Conservation (phyloP, 148 eudicot species). For the Limonium bicolor region DNA sequence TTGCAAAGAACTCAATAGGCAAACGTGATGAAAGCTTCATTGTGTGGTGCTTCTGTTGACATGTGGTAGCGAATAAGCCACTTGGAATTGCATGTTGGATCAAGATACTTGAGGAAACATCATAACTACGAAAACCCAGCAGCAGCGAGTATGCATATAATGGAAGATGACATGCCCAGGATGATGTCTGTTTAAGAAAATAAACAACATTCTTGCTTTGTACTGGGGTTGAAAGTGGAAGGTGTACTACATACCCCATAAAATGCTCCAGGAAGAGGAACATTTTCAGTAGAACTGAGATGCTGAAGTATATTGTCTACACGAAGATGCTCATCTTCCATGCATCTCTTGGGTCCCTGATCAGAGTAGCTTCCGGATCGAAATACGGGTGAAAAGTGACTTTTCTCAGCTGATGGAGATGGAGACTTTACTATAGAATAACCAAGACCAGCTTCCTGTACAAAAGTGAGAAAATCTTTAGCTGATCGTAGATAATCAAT, state of each 20-base stretch:
- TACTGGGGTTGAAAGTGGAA: too few species aligned
- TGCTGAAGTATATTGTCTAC: slow-evolving; percentile 9
- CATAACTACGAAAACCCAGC: too few species aligned
- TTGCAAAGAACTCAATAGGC: not conserved
- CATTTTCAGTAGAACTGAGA: not conserved
- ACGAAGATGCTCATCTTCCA: slow-evolving; percentile 13
- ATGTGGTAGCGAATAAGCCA: too few species aligned
- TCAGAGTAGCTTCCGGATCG: slow-evolving; percentile 11
- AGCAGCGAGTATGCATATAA: too few species aligned
- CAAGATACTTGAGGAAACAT: too few species aligned
- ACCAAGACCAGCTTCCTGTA: slow-evolving; percentile 8
- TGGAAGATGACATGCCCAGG: too few species aligned
- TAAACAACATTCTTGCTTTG: too few species aligned
- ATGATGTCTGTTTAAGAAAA: too few species aligned
- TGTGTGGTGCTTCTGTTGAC: too few species aligned
- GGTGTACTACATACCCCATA: slow-evolving; percentile 11
- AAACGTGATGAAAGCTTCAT: not conserved
- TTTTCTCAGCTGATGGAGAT: slow-evolving; percentile 1
- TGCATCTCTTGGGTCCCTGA: slow-evolving; percentile 11
- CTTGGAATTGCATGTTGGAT: too few species aligned
- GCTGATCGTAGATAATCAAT: not conserved
- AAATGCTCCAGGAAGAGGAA: slow-evolving; percentile 10
- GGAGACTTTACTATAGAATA: slow-evolving; percentile 4
- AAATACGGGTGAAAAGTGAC: slow-evolving; percentile 6
- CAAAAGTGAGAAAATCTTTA: not conserved